phyloP scores from a whole-genome alignment of 2,329 filamentous ascomycete species.

The Calycina herbarum region DNA sequence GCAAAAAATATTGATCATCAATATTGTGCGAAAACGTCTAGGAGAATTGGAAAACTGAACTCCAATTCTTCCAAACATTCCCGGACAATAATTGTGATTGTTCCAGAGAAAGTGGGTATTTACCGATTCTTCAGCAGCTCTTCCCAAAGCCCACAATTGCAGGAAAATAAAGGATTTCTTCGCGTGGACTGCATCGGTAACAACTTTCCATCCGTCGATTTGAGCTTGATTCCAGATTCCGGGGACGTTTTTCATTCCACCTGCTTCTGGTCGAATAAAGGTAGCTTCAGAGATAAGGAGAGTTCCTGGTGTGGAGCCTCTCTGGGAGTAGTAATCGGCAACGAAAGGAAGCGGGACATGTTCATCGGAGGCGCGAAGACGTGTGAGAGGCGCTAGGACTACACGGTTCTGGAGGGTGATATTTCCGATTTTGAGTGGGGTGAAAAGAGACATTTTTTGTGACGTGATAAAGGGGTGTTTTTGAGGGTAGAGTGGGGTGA shows the following conservation, averaged over 20 bases:
- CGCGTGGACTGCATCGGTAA: constrained; percentile 62
- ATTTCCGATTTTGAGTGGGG: constrained; percentile 45
- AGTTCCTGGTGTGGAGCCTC: constrained; percentile 50
- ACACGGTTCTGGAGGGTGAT: constrained; percentile 46
- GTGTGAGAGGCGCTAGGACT: constrained; percentile 58
- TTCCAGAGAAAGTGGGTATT: not conserved
- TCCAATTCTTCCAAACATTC: not conserved
- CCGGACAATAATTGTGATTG: not conserved
- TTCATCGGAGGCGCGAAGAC: constrained; percentile 48
- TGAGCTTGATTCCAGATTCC: constrained; percentile 55
- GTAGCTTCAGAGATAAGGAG: constrained; percentile 58
- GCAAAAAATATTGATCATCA: no score
- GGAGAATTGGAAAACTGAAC: no score
- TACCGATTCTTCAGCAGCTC: constrained; percentile 34
- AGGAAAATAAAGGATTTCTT: constrained; percentile 61
- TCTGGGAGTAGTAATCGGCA: constrained; percentile 54
- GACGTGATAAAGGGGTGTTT: no score
- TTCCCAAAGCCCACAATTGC: constrained; percentile 63
- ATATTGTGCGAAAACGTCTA: no score
- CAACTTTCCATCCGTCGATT: constrained; percentile 55
- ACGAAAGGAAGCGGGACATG: constrained; percentile 48
- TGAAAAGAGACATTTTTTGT: constrained; percentile 40
- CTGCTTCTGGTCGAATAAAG: constrained; percentile 48
- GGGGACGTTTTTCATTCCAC: constrained; percentile 49
- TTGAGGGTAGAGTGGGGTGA: no score